Evolutionary conservation across 2,329 filamentous ascomycete genomes (phyloP), one percentile per base, ranked within the genome.

Genomic region (Clarireedia hainanense): DNA sequence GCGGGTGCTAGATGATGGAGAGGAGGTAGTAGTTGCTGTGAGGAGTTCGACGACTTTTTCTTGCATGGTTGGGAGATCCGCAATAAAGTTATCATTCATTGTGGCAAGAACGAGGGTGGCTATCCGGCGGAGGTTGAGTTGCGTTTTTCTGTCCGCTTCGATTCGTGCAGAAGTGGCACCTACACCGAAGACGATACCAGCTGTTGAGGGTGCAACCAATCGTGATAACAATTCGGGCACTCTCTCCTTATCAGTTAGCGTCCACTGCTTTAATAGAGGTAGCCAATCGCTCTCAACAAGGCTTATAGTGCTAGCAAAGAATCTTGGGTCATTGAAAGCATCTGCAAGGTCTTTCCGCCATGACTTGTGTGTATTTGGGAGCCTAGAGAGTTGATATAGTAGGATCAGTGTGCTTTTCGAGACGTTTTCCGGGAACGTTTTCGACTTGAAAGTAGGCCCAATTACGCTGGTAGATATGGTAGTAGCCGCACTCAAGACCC

Each of bases 101-200:
- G 85, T 83, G 0, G 91, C 87, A 5, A 97, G 77, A 15, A 97
- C 75, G 10, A 99, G 76, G 1, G 91, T 79, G 4, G 91, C 84
- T 47, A 95, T 83, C 47, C 94, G 83, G 12, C 91, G 86, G 17
- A 99, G 79, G 61, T 91, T 96, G 30, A 96, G 79, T 71, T 97
- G 92, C 1, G 91, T 91, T 72, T 87, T 94, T 57, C 91, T 86
- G 71, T 99, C 94, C 5, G 95, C 91, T 72, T 99, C 94, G n/a
- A 95, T 80, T 57, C 94, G 81, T 37, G 94, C 94, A 45, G 91
- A 95, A 23, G 89, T 91, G 6, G 94, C 94, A 10, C 95, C 95
- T 0, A 99, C 94, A n/a, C 94, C 94, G 67, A 99, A 99, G 69
- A 99, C 92, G 63, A 99, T 95, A 7, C 94, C 94, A 0, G 95